Conservation (phyloP, 2,329 filamentous ascomycete genomes). For the Helminthosporium solani region DNA sequence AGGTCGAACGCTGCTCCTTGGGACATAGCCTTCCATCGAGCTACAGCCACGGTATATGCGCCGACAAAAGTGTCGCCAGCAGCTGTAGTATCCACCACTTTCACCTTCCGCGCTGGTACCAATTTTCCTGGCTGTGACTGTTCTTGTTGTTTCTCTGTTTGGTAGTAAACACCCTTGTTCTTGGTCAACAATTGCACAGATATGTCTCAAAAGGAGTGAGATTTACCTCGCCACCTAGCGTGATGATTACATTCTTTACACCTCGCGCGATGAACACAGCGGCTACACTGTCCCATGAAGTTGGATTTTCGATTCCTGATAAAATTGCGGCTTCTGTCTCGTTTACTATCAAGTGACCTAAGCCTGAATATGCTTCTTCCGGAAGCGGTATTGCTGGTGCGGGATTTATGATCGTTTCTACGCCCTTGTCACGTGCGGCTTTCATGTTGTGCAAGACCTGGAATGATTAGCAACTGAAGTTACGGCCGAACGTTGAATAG, state of each 20-base stretch:
- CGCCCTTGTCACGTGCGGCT: constrained; percentile 32
- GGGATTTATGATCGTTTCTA: constrained; percentile 75
- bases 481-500: background rate
- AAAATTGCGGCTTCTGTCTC: constrained; percentile 84
- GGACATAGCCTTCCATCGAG: constrained; percentile 49
- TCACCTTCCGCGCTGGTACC: constrained; percentile 66
- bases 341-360: constrained; percentile 83
- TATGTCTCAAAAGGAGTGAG: too few relatives aligned
- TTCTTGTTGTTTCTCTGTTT: constrained; percentile 50
- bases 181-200: constrained; percentile 20
- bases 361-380: constrained; percentile 61
- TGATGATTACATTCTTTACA: constrained; percentile 77
- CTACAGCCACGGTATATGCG: constrained; percentile 74
- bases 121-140: constrained; percentile 44
- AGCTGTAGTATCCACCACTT: constrained; percentile 88
- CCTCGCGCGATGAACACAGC: constrained; percentile 64
- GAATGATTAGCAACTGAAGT: background rate
- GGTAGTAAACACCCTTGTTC: constrained; percentile 43
- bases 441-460: constrained; percentile 43
- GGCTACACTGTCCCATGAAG: constrained; percentile 38
- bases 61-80: constrained; percentile 95
- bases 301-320: constrained; percentile 51
- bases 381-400: constrained; percentile 71
- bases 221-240: constrained; percentile 73
- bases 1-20: constrained; percentile 50